These are phyloP conservation scores for Starmerella khaoyaiensis DNA, from an alignment of 805 yeast genomes.

Conservation along the genomic window DNA sequence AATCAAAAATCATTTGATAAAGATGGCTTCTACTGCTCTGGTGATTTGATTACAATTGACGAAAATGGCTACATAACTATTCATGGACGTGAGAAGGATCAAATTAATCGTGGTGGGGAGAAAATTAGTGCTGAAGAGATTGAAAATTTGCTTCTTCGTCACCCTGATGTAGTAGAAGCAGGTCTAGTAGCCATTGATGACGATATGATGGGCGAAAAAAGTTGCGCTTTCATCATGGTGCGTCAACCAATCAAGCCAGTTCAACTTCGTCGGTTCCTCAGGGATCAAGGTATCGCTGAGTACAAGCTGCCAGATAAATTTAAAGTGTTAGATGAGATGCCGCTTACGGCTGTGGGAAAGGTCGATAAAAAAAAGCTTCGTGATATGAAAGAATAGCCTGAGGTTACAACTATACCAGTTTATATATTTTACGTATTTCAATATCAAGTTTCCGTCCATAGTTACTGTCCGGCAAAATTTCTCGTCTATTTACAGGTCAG, in stretches of 20 bases:
- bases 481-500: too few relatives aligned
- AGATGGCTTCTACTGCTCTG: slow-evolving; percentile 16
- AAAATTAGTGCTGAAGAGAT: slow-evolving; percentile 14
- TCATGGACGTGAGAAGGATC: slow-evolving; percentile 17
- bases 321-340: slow-evolving; percentile 9
- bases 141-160: slow-evolving; percentile 15
- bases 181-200: slow-evolving; percentile 15
- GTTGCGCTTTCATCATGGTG: slow-evolving; percentile 14
- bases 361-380: slow-evolving; percentile 14
- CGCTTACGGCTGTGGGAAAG: slow-evolving; percentile 15
- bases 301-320: slow-evolving; percentile 16
- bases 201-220: slow-evolving; percentile 15
- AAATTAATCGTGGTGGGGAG: slow-evolving; percentile 17
- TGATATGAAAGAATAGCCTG: background rate
- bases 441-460: background rate
- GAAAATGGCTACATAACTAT: slow-evolving; percentile 12
- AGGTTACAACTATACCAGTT: background rate
- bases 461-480: background rate
- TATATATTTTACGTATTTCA: background rate
- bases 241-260: slow-evolving; percentile 8
- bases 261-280: slow-evolving; percentile 9
- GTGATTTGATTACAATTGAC: slow-evolving; percentile 13
- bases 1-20: slow-evolving; percentile 11
- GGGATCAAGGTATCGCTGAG: slow-evolving; percentile 17
- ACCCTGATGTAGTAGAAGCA: slow-evolving; percentile 12